Base-by-base conservation (phyloP, 108 stramenopile species). In the Cyclostephanos tholiformis region DNA sequence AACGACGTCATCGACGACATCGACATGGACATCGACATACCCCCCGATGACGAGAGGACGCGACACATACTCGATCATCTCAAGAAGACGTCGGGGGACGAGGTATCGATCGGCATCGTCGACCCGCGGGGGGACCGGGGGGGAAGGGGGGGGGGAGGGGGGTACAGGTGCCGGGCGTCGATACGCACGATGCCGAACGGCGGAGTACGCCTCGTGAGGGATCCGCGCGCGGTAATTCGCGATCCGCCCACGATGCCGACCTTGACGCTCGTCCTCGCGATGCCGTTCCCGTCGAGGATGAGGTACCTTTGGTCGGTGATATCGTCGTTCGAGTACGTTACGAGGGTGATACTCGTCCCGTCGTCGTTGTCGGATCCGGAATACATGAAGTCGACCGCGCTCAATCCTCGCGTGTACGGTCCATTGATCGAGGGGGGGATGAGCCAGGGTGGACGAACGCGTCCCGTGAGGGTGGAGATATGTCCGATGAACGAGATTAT, bases 401-500 rank as follows among this genome's bases (percentile, higher is more conserved):
- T 74, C 22, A 30, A 58, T 26, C 64, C 79, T 32, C 35, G 25
- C 52, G 43, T 72, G 1, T 82, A 82, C 35, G 23, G 61, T 30
- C 65, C 76, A 2, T 68, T 78, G 50, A 67, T 85, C 36, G 64
- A 67, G 57, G 73, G 79, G 59, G 84, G 84, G 1, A 82, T 85
- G 84, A 82, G 77, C 52, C 84, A 85, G 52, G 84, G 84, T 25
- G 81, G 77, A 32, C 72, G 72, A 12, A 82, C 82, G 30, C 57
- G 69, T 19, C 57, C 72, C 7, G 64, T 82, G 11, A 46, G 68
- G 36, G 84, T 85, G 22, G 81, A 79, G 10, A 52, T 85, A 3
- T 67, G 59, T 27, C 29, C 82, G 71, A 76, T n/a, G 6, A 44
- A 66, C 39, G 63, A 57, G 39, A 30, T 49, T 36, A 44, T 75